Evolutionary conservation across 768 basidiomycete genomes (phyloP), one percentile per base, ranked within the genome.

Genomic region (Boletus fagicola): DNA sequence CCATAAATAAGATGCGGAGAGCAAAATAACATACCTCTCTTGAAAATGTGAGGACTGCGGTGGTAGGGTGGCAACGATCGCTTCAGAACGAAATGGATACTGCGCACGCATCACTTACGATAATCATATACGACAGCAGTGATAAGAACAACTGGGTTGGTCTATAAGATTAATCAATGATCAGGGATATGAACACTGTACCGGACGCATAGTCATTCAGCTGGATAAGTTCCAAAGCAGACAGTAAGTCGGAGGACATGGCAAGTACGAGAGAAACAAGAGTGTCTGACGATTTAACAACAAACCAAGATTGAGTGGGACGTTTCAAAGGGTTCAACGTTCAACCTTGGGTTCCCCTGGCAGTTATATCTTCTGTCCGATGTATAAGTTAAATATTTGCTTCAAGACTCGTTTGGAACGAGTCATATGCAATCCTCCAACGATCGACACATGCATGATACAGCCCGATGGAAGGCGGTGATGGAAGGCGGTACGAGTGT

Each of bases 41-140:
- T 1, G 55, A 24, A 6, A 60, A 49, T 1, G 20, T 52, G 50
- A 60, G 55, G 12, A 52, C 58, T 57, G n/a, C n/a, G 11, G 39
- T n/a, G 39, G 13, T 15, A 38, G 24, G 16, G 3, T 26, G 7
- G 46, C n/a, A 36, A 12, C 6, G 3, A 11, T 16, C 5, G 24
- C 8, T 2, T 22, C 39, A 43, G 49, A 36, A 15, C 11, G 16
- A 13, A 7, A 11, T n/a, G 16, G 26, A 13, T 9, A 35, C 3
- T 1, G 4, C 33, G 15, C 22, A 39, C 49, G 22, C 15, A 35
- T n/a, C 38, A n/a, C 54, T 26, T 18, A 39, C 38, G 7, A 39
- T 39, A 40, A 40, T 40, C 39, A 40, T 40, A 40, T 18, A 40
- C 39, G 18, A 40, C 39, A 1, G 39, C 39, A 40, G 39, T 40